Evolutionary conservation across 2,329 filamentous ascomycete genomes (phyloP).

Genomic region (Colletotrichum sp.): DNA sequence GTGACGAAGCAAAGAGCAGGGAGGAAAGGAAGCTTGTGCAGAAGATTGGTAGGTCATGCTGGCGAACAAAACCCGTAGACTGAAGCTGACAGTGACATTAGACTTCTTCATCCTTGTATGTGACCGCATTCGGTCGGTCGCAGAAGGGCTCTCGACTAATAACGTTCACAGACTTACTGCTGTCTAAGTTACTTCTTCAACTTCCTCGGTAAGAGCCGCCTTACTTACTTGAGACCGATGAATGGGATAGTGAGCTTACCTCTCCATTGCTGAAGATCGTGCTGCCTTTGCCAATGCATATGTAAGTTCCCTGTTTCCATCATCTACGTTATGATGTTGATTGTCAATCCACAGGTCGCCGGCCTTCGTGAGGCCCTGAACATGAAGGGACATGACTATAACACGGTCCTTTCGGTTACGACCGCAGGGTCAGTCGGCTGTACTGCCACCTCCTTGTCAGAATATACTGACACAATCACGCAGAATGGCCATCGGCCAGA

Average conservation of each 20-base stretch:
- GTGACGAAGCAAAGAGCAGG: slow-evolving; percentile 11
- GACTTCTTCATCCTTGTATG: slow-evolving; percentile 37
- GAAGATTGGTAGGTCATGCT: slow-evolving; percentile 27
- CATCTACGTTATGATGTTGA: background rate
- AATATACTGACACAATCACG: background rate
- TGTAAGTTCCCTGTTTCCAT: background rate
- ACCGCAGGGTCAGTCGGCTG: slow-evolving; percentile 4
- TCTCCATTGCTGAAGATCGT: background rate
- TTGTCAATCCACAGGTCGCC: slow-evolving; percentile 40
- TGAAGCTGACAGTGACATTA: background rate
- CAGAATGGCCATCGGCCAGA: slow-evolving; percentile 40
- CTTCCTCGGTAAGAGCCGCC: slow-evolving; percentile 34
- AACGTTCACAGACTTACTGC: slow-evolving; percentile 30
- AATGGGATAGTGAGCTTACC: background rate
- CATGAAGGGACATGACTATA: slow-evolving; percentile 65
- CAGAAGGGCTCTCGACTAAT: background rate
- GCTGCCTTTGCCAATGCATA: slow-evolving; percentile 23
- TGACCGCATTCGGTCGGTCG: background rate
- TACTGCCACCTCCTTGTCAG: rapidly evolving
- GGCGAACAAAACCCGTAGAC: rapidly evolving
- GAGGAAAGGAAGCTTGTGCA: slow-evolving; percentile 32
- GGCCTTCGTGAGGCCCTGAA: slow-evolving; percentile 61
- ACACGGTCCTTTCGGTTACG: slow-evolving; percentile 57
- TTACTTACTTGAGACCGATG: background rate
- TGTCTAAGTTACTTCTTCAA: slow-evolving; percentile 41